Percentiles rank a stretch among this genome's conserved stretches.
Evolutionary conservation across 2,329 filamentous ascomycete genomes (phyloP).

Genomic region (Pleurostoma richardsiae): DNA sequence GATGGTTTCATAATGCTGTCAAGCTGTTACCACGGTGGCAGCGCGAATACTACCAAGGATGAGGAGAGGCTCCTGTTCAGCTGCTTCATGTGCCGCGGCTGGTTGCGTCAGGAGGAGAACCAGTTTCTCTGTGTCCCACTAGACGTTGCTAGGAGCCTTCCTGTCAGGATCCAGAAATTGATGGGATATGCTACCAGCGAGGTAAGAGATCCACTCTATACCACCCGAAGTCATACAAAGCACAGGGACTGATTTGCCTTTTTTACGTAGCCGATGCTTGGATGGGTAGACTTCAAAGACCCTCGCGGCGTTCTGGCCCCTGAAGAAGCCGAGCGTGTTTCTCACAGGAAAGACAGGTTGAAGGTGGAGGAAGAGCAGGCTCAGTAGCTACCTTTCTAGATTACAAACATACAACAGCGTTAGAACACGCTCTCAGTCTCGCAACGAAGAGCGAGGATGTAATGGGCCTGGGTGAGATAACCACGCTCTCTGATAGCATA

Average conservation of each 20-base stretch:
- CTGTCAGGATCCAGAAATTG: not conserved
- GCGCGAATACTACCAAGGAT: conserved; percentile 20
- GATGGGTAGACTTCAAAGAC: not conserved
- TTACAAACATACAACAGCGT: not conserved
- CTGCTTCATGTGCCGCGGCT: conserved; percentile 25
- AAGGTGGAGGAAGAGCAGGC: not conserved
- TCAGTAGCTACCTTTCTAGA: not conserved
- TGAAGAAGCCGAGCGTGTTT: not conserved
- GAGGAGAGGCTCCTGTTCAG: conserved; percentile 24
- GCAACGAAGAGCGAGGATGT: too few species aligned
- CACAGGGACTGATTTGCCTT: too few species aligned
- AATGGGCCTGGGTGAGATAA: too few species aligned
- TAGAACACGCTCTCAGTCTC: too few species aligned
- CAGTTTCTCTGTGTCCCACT: conserved; percentile 21
- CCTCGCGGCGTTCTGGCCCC: not conserved
- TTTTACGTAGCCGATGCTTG: not conserved
- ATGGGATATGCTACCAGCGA: not conserved
- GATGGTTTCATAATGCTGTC: conserved; percentile 12
- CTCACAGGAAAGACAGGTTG: not conserved
- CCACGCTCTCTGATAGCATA: too few species aligned
- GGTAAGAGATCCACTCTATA: not conserved
- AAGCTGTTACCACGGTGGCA: conserved; percentile 9
- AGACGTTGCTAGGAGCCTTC: not conserved
- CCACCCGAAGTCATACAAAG: too few species aligned
- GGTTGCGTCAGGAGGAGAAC: conserved; percentile 31